Base-by-base conservation (phyloP, 805 yeast genomes). In the Metschnikowia santaceciliae region DNA sequence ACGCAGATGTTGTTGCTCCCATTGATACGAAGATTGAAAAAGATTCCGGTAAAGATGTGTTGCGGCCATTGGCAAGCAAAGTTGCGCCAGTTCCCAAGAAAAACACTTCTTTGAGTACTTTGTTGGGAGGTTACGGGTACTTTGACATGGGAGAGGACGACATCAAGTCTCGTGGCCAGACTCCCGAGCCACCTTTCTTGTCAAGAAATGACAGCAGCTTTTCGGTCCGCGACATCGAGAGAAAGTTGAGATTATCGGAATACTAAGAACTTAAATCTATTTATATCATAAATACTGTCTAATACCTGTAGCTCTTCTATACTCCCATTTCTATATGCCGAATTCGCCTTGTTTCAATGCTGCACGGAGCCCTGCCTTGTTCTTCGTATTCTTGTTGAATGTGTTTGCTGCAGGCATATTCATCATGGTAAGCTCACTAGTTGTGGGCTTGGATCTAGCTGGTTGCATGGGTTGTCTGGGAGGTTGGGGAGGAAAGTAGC, bases 271-370 rank as follows among this genome's bases (percentile, higher is more conserved):
- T 19, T 7, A 62, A 8, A 11, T 26, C 22, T 19, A 26, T 20
- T 19, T 5, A 36, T 8, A 8, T 26, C 30, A 26, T 26, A 8
- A 26, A 26, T 26, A 26, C 30, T 26, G 30, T 26, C 30, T 26
- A 8, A 26, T 26, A 26, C 30, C 30, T 8, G 30, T 26, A 26
- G 30, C 11, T 26, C 11, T 26, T 26, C 30, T 8, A 26, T 26
- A 26, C 30, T 26, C 30, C 30, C 30, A 14, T 14, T 19, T 37
- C 22, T 67, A 85, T 35, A 86, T 84, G 42, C 92, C 92, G 68
- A 85, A 86, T 49, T 77, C 77, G 32, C 86, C 87, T 50, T 79
- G 81, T 60, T 80, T 78, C 45, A 86, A 75, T 1, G 88, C 88
- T 47, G 81, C 77, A 58, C 90, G 75, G 42, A 86, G 72, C 48